Conservation (phyloP, 2,329 filamentous ascomycete species). For the Ceratocystis variospora region DNA sequence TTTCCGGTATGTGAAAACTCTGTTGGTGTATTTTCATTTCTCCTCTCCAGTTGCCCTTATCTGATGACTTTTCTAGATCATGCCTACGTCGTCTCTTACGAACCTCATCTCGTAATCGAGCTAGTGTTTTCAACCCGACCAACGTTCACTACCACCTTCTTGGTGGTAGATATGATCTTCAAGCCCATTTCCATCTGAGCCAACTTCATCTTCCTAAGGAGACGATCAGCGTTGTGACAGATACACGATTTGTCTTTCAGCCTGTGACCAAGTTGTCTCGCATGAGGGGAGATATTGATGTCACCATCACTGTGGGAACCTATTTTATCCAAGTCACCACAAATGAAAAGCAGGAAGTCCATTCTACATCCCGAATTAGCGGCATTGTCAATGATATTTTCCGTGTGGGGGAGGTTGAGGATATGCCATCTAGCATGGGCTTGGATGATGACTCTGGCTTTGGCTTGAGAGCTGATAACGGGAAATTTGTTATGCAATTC, state of each 20-base stretch:
- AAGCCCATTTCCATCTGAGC: constrained; percentile 51
- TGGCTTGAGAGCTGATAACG: constrained; percentile 52
- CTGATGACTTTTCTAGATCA: constrained; percentile 32
- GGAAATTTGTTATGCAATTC: constrained; percentile 60
- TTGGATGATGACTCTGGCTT: constrained; percentile 55
- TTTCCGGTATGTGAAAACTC: constrained; percentile 37
- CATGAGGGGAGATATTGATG: constrained; percentile 56
- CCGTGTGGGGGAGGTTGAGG: constrained; percentile 52
- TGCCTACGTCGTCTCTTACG: constrained; percentile 51
- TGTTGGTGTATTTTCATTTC: not conserved
- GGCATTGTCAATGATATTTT: constrained; percentile 59
- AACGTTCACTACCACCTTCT: constrained; percentile 54
- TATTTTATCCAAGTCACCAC: constrained; percentile 59
- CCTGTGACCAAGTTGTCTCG: constrained; percentile 52
- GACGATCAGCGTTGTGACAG: constrained; percentile 53
- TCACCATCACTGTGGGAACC: constrained; percentile 53
- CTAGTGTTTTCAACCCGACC: constrained; percentile 46
- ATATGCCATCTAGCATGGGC: constrained; percentile 49
- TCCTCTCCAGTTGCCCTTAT: not conserved
- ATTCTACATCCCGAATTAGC: constrained; percentile 46
- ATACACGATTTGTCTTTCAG: constrained; percentile 52
- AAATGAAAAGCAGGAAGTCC: constrained; percentile 53
- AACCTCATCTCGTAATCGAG: constrained; percentile 46
- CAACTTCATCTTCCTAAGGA: constrained; percentile 55
- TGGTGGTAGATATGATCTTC: constrained; percentile 51